Base-by-base conservation (phyloP, 2,329 filamentous ascomycete genomes). In the Diaporthe caulivora region DNA sequence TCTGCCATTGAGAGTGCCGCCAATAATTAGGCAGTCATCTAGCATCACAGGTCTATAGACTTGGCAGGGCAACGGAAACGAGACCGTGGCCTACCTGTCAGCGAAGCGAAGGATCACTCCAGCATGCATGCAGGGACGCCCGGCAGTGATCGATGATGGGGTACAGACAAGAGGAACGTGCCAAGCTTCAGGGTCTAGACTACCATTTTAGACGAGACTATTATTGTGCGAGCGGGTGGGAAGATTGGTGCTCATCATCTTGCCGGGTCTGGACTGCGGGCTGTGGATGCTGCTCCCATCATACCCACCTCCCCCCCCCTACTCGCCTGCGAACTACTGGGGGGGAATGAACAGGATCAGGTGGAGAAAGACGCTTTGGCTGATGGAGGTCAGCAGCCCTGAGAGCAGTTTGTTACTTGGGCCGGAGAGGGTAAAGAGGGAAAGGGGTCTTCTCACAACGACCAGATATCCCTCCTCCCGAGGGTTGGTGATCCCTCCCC, bases 121-220 rank as follows among this genome's bases (percentile, higher is more conserved):
- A 51, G 37, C 21, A n/a, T 13, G 11, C 6, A 24, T 65, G 60
- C 60, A 51, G 44, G 62, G 13, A 51, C 62, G n/a, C 13, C 29
- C 62, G 44, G 62, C 62, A 65, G 44, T 51, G 62, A 65, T 65
- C 44, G 62, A 51, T 29, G 18, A 40, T 44, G 24, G 62, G 62
- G 44, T 17, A n/a, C 37, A 11, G 18, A 64, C 21, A 2, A 65
- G 5, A 37, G 44, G 37, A 44, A n/a, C 21, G 21, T 29, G 62
- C 62, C 62, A 65, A 65, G 62, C 62, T 65, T 65, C 34, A 58
- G 55, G 34, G 34, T 58, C 55, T 42, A 37, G 26, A 31, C 40
- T 44, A 24, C 24, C n/a, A n/a, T n/a, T n/a, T n/a, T n/a, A n/a
- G n/a, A n/a, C n/a, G n/a, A n/a, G n/a, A 34, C 18, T 8, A 13